Percentiles rank a stretch among this genome's conserved stretches.
These are phyloP conservation scores for Colletotrichum plurivorum DNA, from an alignment of 2,329 filamentous ascomycete species.

Conservation along the genomic window DNA sequence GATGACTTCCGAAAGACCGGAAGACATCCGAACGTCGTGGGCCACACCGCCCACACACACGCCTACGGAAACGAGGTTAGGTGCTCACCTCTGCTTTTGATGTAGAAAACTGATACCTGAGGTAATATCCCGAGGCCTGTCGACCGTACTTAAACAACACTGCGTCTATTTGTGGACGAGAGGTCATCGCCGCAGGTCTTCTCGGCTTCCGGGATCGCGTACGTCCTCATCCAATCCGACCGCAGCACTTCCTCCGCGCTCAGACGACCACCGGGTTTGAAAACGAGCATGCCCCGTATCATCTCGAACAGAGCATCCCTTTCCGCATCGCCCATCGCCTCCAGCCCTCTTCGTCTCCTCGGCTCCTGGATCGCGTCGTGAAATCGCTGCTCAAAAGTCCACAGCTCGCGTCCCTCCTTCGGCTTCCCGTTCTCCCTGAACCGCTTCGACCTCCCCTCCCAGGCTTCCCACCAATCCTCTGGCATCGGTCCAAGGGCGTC, in stretches of 20 bases:
- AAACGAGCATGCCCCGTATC: slow-evolving; percentile 39
- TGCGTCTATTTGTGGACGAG: background rate
- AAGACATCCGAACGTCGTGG: slow-evolving; percentile 24
- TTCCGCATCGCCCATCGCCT: slow-evolving; percentile 25
- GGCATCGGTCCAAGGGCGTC: slow-evolving; percentile 47
- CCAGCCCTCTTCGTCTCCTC: slow-evolving; percentile 38
- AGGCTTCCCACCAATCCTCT: slow-evolving; percentile 37
- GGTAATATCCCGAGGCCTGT: background rate
- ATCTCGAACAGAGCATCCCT: slow-evolving; percentile 38
- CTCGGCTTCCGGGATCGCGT: slow-evolving; percentile 23
- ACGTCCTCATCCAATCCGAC: slow-evolving; percentile 41
- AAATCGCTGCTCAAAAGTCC: slow-evolving; percentile 48
- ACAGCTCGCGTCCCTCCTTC: slow-evolving; percentile 29
- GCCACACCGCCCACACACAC: too few species aligned
- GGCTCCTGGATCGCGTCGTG: slow-evolving; percentile 50
- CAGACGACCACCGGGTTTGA: slow-evolving; percentile 36
- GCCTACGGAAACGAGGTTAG: too few species aligned
- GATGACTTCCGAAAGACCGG: slow-evolving; percentile 1
- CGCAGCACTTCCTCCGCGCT: slow-evolving; percentile 39
- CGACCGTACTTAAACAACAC: background rate
- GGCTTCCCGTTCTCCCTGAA: slow-evolving; percentile 34
- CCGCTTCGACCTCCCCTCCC: slow-evolving; percentile 30
- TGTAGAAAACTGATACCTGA: background rate
- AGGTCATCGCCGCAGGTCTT: slow-evolving; percentile 45
- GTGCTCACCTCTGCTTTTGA: too few species aligned